Conservation (phyloP, 2,329 filamentous ascomycete genomes). For the Bretziella fagacearum region DNA sequence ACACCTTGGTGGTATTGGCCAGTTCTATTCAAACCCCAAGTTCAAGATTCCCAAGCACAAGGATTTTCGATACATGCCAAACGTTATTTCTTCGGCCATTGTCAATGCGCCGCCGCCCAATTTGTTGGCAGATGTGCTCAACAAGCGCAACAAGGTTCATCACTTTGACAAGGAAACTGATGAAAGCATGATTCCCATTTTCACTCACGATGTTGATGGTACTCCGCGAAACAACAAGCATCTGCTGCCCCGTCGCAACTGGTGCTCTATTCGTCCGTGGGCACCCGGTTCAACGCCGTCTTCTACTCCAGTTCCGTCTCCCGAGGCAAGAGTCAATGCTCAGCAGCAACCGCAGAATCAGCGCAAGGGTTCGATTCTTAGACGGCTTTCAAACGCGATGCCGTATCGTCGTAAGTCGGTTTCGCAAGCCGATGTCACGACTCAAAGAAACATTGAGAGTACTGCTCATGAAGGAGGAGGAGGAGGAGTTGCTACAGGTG, state of each 20-base stretch:
- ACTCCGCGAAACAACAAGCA: conserved; percentile 82
- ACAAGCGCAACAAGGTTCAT: conserved; percentile 74
- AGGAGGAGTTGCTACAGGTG: not conserved
- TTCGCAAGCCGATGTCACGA: conserved; percentile 21
- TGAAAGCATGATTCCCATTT: conserved; percentile 91
- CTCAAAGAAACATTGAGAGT: not conserved
- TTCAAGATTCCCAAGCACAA: conserved; percentile 64
- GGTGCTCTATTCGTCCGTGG: conserved; percentile 84
- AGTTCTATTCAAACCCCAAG: conserved; percentile 87
- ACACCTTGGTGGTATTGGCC: conserved; percentile 77
- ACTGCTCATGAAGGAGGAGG: not conserved
- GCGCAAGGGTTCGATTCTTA: conserved; percentile 21
- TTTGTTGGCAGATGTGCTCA: conserved; percentile 75
- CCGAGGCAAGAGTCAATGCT: conserved; percentile 24
- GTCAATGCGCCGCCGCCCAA: conserved; percentile 82
- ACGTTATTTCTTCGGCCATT: conserved; percentile 85
- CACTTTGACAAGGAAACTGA: conserved; percentile 64
- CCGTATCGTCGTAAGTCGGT: conserved; percentile 11
- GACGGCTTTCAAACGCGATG: conserved; percentile 27
- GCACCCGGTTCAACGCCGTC: conserved; percentile 60
- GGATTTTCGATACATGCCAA: conserved; percentile 94
- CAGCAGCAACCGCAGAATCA: conserved; percentile 24
- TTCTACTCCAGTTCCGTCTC: conserved; percentile 40
- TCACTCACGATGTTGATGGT: conserved; percentile 74
- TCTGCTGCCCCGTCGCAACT: conserved; percentile 78